These are phyloP conservation scores for Cornus suecica DNA, from an alignment of 148 eudicot genomes.

Conservation along the genomic window DNA sequence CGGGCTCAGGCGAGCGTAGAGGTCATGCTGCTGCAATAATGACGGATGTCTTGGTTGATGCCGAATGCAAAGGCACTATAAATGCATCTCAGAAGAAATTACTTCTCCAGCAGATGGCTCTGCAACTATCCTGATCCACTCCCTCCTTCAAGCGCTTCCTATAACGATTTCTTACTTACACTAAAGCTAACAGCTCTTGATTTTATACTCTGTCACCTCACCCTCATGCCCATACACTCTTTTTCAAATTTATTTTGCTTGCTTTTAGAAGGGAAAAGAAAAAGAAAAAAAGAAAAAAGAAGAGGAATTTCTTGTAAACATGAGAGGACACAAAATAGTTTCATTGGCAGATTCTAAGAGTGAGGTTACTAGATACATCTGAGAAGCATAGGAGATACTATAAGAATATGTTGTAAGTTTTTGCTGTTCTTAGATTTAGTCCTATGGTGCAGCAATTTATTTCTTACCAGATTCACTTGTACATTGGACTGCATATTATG, in stretches of 20 bases:
- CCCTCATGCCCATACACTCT: background rate
- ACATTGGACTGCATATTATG: background rate
- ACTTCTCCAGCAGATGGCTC: constrained; percentile 71
- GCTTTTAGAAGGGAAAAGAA: background rate
- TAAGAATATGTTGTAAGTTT: background rate
- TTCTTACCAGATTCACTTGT: too few relatives aligned
- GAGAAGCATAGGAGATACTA: background rate
- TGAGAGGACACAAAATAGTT: background rate
- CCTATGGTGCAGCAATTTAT: background rate
- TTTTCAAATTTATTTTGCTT: background rate
- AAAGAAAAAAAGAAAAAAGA: too few relatives aligned
- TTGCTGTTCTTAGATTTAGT: background rate
- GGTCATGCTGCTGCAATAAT: constrained; percentile 77
- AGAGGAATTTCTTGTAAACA: constrained; percentile 2
- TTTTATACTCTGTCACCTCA: background rate
- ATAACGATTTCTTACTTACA: background rate
- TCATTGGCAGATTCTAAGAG: background rate
- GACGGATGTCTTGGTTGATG: constrained; percentile 78
- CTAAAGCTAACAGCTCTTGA: background rate
- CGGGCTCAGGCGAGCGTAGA: constrained; percentile 59
- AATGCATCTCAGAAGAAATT: constrained; percentile 66
- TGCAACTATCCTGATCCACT: constrained; percentile 57
- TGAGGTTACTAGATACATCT: background rate
- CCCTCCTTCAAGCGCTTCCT: background rate
- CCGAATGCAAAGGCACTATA: constrained; percentile 72